Percentiles rank a stretch among this genome's conserved stretches.
Conservation (phyloP, 2,329 filamentous ascomycete species). For the Colletotrichum lindemuthianum region DNA sequence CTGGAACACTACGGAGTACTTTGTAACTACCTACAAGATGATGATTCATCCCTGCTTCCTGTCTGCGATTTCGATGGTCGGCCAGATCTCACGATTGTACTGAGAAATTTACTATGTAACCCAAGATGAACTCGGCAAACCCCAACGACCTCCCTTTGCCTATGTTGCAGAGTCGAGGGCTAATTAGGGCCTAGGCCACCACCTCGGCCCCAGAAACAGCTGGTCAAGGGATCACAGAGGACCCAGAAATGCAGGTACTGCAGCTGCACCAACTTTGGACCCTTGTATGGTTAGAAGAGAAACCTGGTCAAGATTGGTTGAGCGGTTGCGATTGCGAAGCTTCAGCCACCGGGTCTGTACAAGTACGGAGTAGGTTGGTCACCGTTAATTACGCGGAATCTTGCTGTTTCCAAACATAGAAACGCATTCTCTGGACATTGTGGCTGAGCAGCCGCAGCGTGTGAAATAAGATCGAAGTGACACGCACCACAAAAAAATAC, state of each 20-base stretch:
- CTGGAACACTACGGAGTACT: too few relatives aligned
- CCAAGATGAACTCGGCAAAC: too few relatives aligned
- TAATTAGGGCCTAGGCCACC: background rate
- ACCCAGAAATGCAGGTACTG: too few relatives aligned
- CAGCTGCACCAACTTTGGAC: too few relatives aligned
- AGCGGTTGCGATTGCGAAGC: conserved; percentile 6
- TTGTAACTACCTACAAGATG: too few relatives aligned
- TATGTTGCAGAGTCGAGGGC: background rate
- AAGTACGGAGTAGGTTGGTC: background rate
- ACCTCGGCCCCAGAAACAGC: background rate
- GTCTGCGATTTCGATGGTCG: background rate
- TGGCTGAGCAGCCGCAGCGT: conserved; percentile 13
- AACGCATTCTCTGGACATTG: conserved; percentile 4
- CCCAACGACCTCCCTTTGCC: too few relatives aligned
- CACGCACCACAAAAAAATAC: too few relatives aligned
- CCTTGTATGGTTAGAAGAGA: background rate
- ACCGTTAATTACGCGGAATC: background rate
- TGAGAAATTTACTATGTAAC: too few relatives aligned
- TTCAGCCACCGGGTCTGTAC: background rate
- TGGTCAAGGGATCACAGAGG: background rate
- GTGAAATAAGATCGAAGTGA: background rate
- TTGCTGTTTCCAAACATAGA: conserved; percentile 20
- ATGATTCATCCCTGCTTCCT: background rate
- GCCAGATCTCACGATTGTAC: background rate
- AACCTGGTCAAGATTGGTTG: background rate